These are phyloP conservation scores for Penicillium robsamsonii DNA, from an alignment of 495 filamentous ascomycete genomes.

Conservation along the genomic window DNA sequence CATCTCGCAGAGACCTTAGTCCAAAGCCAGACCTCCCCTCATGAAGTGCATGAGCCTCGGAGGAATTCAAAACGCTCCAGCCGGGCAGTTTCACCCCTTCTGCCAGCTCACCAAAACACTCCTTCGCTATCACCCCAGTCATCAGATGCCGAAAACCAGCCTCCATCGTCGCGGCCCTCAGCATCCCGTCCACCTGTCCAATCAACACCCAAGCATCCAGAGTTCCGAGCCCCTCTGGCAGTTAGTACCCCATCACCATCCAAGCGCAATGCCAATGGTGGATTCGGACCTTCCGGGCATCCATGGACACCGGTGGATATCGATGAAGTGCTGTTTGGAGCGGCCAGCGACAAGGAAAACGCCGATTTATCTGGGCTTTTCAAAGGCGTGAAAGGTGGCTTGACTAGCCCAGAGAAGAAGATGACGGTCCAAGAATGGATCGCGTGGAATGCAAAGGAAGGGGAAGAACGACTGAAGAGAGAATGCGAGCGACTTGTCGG, in stretches of 20 bases:
- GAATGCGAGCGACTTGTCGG: slow-evolving; percentile 81
- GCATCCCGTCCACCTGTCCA: slow-evolving; percentile 30
- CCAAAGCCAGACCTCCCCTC: slow-evolving; percentile 24
- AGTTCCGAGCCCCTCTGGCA: slow-evolving; percentile 46
- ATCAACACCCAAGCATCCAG: slow-evolving; percentile 44
- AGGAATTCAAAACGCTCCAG: slow-evolving; percentile 14
- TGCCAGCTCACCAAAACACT: slow-evolving; percentile 31
- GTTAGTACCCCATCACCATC: slow-evolving; percentile 65
- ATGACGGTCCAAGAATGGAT: slow-evolving; percentile 97
- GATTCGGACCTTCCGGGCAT: slow-evolving; percentile 54
- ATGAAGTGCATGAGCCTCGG: slow-evolving; percentile 11
- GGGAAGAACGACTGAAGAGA: slow-evolving; percentile 70
- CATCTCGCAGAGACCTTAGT: slow-evolving; percentile 36
- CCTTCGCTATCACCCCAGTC: slow-evolving; percentile 68
- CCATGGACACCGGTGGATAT: slow-evolving; percentile 76
- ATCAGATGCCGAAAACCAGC: slow-evolving; percentile 78
- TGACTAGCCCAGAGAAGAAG: slow-evolving; percentile 75
- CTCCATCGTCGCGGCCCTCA: slow-evolving; percentile 61
- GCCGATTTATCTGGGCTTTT: slow-evolving; percentile 44
- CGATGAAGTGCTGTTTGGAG: slow-evolving; percentile 53
- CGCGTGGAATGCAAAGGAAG: slow-evolving; percentile 69
- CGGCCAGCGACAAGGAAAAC: slow-evolving; percentile 55
- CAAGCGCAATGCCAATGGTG: slow-evolving; percentile 57
- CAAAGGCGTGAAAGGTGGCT: slow-evolving; percentile 49
- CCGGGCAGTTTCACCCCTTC: slow-evolving; percentile 35